These are phyloP conservation scores for Yamadazyma triangularis DNA, from an alignment of 1,139 yeast species.

Conservation along the genomic window DNA sequence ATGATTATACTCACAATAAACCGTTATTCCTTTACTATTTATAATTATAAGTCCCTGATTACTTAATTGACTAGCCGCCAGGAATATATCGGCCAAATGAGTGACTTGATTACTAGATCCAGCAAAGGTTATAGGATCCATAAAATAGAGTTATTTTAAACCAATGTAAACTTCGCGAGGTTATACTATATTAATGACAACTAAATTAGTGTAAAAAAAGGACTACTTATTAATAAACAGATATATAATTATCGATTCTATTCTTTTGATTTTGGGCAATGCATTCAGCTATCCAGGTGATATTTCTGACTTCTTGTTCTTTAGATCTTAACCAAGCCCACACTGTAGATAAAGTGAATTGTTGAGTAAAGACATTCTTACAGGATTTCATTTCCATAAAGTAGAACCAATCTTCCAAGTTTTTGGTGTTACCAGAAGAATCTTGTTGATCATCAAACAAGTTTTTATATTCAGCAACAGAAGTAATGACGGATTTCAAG, in stretches of 20 bases:
- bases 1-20: slow-evolving; percentile 37
- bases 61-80: slow-evolving; percentile 28
- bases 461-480: slow-evolving; percentile 68
- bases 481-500: slow-evolving; percentile 66
- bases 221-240: slow-evolving; percentile 57
- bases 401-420: slow-evolving; percentile 91
- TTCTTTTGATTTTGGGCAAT: slow-evolving; percentile 84
- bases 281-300: slow-evolving; percentile 99
- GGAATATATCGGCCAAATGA: slow-evolving; percentile 37
- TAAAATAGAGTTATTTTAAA: too few relatives aligned
- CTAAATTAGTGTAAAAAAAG: too few relatives aligned
- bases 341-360: slow-evolving; percentile 81
- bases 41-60: slow-evolving; percentile 35
- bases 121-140: slow-evolving; percentile 5
- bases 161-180: too few relatives aligned
- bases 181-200: too few relatives aligned
- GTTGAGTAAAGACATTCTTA: slow-evolving; percentile 92
- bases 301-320: slow-evolving; percentile 94
- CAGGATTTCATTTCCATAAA: slow-evolving; percentile 89
- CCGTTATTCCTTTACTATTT: slow-evolving; percentile 26
- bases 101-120: slow-evolving; percentile 37
- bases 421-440: slow-evolving; percentile 45
- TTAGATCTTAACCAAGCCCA: slow-evolving; percentile 97
- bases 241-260: slow-evolving; percentile 71
- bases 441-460: slow-evolving; percentile 59